phyloP scores from a whole-genome alignment of 73 alveolate species.

The Loxodes magnus region DNA sequence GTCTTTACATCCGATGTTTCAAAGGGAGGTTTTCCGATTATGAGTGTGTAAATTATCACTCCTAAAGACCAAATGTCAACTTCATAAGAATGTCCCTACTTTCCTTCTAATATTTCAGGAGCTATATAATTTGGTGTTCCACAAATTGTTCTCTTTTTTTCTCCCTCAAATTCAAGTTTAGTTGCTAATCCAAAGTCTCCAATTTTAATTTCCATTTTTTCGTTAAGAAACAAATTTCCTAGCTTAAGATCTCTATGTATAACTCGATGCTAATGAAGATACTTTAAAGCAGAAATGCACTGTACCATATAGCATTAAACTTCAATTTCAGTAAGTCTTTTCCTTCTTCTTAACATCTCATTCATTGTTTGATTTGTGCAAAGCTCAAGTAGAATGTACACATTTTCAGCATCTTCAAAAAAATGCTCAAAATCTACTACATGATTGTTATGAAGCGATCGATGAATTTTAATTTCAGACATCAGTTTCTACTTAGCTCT shows the following conservation, averaged over 20 bases:
- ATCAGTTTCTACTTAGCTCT: constrained; percentile 89
- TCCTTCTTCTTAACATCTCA: constrained; percentile 37
- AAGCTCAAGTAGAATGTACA: constrained; percentile 43
- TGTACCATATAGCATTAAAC: constrained; percentile 31
- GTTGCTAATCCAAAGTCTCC: constrained; percentile 84
- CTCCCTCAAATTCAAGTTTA: constrained; percentile 63
- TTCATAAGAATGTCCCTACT: constrained; percentile 72
- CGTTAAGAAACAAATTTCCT: constrained; percentile 65
- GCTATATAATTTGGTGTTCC: constrained; percentile 86
- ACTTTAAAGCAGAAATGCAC: constrained; percentile 30
- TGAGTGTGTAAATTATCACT: constrained; percentile 57
- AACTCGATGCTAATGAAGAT: constrained; percentile 46
- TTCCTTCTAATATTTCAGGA: constrained; percentile 69
- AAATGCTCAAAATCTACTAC: constrained; percentile 92
- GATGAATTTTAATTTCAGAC: constrained; percentile 92
- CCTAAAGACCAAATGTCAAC: constrained; percentile 87
- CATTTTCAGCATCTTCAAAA: constrained; percentile 46
- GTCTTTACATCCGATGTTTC: constrained; percentile 70
- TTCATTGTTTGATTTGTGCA: constrained; percentile 44
- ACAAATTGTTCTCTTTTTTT: constrained; percentile 69
- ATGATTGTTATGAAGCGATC: constrained; percentile 76
- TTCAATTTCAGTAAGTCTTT: constrained; percentile 40
- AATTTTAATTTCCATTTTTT: constrained; percentile 55
- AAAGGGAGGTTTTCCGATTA: constrained; percentile 80
- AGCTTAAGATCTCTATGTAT: constrained; percentile 68